Conservation (phyloP, 1,284 basidiomycete genomes). For the Tranzscheliella williamsii region DNA sequence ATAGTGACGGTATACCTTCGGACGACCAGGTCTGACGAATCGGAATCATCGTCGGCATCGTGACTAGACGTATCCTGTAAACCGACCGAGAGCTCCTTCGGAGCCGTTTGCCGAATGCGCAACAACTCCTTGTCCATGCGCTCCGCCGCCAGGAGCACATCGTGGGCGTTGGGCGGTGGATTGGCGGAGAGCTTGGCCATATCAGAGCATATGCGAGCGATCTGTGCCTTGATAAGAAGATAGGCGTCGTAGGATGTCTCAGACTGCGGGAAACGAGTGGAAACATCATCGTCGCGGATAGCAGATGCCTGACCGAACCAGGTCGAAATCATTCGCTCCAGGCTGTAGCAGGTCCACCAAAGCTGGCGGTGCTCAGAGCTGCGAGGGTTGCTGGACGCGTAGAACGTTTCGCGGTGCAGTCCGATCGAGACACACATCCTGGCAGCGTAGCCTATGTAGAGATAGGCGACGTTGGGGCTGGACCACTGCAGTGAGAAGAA, state of each 20-base stretch:
- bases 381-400: slow-evolving; percentile 17
- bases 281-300: slow-evolving; percentile 37
- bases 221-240: slow-evolving; percentile 23
- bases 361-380: slow-evolving; percentile 27
- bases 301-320: slow-evolving; percentile 34
- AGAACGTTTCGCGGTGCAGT: slow-evolving; percentile 36
- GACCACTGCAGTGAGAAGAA: slow-evolving; percentile 43
- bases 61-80: slow-evolving; percentile 13
- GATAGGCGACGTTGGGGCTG: slow-evolving; percentile 37
- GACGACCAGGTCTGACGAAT: slow-evolving; percentile 31
- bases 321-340: slow-evolving; percentile 34
- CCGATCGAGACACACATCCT: slow-evolving; percentile 44
- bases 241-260: slow-evolving; percentile 36
- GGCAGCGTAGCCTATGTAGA: slow-evolving; percentile 39
- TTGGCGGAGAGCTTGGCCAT: slow-evolving; percentile 28
- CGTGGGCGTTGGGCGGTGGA: slow-evolving; percentile 30
- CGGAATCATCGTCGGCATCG: slow-evolving; percentile 32
- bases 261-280: slow-evolving; percentile 20
- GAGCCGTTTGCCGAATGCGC: slow-evolving; percentile 28
- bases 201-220: slow-evolving; percentile 25
- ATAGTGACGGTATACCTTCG: slow-evolving; percentile 28
- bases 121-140: slow-evolving; percentile 33
- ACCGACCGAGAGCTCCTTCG: slow-evolving; percentile 18
- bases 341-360: slow-evolving; percentile 41
- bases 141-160: slow-evolving; percentile 25